These are phyloP conservation scores for Geum urbanum DNA, from an alignment of 306 rosid species.

Conservation along the genomic window DNA sequence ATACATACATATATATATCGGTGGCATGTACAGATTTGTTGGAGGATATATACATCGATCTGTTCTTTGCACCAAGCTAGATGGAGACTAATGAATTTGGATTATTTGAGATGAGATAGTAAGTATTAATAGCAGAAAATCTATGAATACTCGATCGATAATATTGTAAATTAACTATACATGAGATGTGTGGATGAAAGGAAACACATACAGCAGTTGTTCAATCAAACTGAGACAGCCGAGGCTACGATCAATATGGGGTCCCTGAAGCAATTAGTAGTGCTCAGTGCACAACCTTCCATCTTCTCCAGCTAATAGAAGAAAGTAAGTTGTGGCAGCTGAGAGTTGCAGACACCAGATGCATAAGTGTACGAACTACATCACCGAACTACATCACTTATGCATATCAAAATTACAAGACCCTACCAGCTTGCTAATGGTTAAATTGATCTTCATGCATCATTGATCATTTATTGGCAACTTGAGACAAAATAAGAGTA, in stretches of 20 bases:
- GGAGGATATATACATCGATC: too few relatives aligned
- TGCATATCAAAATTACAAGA: not conserved
- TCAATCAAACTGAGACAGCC: slow-evolving; percentile 37
- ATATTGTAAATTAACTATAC: too few relatives aligned
- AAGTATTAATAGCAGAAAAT: not conserved
- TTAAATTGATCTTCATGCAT: not conserved
- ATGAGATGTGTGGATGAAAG: not conserved
- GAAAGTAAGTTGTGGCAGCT: not conserved
- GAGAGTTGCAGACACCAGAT: not conserved
- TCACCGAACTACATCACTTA: not conserved
- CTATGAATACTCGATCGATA: not conserved
- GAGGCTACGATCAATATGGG: slow-evolving; percentile 33
- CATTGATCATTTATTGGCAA: not conserved
- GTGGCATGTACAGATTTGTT: too few relatives aligned
- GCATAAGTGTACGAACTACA: not conserved
- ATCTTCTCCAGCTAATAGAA: not conserved
- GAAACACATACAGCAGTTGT: slow-evolving; percentile 29
- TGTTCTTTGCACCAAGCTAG: not conserved
- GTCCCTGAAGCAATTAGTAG: slow-evolving; percentile 19
- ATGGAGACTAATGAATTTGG: not conserved
- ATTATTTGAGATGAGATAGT: too few relatives aligned
- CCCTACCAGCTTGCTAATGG: slow-evolving; percentile 2
- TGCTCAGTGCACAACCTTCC: not conserved
- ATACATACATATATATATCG: too few relatives aligned
- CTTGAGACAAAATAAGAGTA: not conserved